Conservation (phyloP, 129 eudicot genomes). For the Flaveria sonorensis region DNA sequence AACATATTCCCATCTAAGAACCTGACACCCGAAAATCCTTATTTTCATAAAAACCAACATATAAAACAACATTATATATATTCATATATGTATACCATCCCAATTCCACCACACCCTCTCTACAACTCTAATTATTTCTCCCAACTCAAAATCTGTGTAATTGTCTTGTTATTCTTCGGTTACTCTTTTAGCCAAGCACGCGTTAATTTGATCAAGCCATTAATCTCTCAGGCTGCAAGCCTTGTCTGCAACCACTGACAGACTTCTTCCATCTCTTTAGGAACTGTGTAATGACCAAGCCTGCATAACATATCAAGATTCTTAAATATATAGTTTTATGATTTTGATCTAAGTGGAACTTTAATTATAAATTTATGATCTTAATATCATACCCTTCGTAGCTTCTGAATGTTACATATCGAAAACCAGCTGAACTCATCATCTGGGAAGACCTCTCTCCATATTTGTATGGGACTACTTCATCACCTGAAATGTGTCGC, state of each 20-base stretch:
- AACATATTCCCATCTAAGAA: conserved; percentile 45
- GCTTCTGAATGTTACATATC: conserved; percentile 59
- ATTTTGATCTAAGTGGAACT: background rate
- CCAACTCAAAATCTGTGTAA: conserved; percentile 36
- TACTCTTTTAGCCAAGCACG: conserved; percentile 22
- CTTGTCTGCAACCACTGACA: conserved; percentile 68
- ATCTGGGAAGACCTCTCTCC: conserved; percentile 74
- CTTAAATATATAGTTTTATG: background rate
- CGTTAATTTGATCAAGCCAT: background rate
- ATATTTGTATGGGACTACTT: conserved; percentile 65
- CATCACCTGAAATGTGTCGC: conserved; percentile 59
- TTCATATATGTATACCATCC: conserved; percentile 41
- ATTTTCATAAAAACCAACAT: conserved; percentile 32
- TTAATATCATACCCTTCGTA: conserved; percentile 39
- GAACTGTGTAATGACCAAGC: conserved; percentile 90
- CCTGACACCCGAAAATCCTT: conserved; percentile 38
- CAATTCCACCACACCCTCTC: conserved; percentile 34
- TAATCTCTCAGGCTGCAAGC: conserved; percentile 56
- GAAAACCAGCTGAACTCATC: conserved; percentile 77
- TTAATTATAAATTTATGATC: background rate
- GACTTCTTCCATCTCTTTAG: conserved; percentile 92
- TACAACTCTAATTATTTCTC: conserved; percentile 37
- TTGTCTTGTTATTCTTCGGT: conserved; percentile 31
- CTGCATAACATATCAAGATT: conserved; percentile 46
- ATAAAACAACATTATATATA: conserved; percentile 33